Conservation (phyloP, 2,329 filamentous ascomycete species). For the Madurella mycetomatis region DNA sequence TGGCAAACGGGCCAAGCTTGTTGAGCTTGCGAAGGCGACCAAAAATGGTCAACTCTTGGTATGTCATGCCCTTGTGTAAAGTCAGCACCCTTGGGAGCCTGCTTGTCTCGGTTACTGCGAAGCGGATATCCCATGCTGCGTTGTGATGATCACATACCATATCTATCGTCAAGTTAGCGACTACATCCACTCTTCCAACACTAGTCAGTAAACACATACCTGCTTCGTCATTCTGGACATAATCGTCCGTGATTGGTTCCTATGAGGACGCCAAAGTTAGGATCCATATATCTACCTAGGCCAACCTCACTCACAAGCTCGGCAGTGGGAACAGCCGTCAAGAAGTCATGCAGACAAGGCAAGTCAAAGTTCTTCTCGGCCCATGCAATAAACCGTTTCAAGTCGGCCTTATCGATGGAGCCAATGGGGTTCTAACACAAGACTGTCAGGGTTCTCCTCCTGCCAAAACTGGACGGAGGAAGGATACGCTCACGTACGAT, state of each 20-base stretch:
- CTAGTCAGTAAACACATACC: conserved; percentile 16
- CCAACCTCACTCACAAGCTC: conserved; percentile 38
- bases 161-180: background rate
- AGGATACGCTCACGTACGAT: conserved; percentile 17
- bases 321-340: conserved; percentile 58
- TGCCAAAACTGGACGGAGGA: background rate
- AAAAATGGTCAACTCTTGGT: conserved; percentile 40
- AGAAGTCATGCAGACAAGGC: conserved; percentile 61
- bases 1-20: conserved; percentile 45
- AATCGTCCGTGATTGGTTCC: conserved; percentile 59
- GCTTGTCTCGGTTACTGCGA: no score
- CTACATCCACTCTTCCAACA: background rate
- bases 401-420: conserved; percentile 58
- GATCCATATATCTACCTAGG: background rate
- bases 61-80: conserved; percentile 48
- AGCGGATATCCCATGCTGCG: background rate
- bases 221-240: conserved; percentile 47
- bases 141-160: conserved; percentile 2
- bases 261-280: conserved; percentile 1
- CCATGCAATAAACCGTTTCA: conserved; percentile 69
- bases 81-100: background rate
- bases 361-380: conserved; percentile 55
- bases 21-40: conserved; percentile 41
- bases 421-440: conserved; percentile 53
- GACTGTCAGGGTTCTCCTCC: conserved; percentile 31